Conservation (phyloP, 805 yeast species). For the Nakazawaea anatomiae region DNA sequence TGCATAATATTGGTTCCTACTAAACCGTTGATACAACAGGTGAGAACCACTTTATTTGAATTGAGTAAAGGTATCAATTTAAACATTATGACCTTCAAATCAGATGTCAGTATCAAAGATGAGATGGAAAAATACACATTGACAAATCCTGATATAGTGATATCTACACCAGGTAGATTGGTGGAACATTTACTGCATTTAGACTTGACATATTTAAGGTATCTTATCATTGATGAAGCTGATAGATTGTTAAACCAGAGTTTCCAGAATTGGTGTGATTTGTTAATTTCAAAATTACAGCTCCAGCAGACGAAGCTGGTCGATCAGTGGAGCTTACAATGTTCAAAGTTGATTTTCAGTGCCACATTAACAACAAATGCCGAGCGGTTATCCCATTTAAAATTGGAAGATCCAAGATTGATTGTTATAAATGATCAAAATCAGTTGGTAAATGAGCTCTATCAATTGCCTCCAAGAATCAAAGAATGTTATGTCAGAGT, state of each 20-base stretch:
- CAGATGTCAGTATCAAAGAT: constrained; percentile 46
- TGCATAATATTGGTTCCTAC: constrained; percentile 88
- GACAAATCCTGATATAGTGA: constrained; percentile 58
- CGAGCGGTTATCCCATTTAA: constrained; percentile 70
- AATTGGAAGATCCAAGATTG: constrained; percentile 65
- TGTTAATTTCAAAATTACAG: constrained; percentile 34
- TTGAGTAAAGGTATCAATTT: constrained; percentile 65
- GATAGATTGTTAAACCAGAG: constrained; percentile 79
- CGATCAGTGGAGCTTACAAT: constrained; percentile 27
- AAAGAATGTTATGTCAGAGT: constrained; percentile 24
- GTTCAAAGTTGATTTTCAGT: constrained; percentile 71
- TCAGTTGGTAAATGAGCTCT: constrained; percentile 44
- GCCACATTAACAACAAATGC: constrained; percentile 95
- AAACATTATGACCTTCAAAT: constrained; percentile 55
- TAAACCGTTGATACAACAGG: constrained; percentile 80
- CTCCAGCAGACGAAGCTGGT: constrained; percentile 18
- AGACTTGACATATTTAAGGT: constrained; percentile 47
- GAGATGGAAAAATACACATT: constrained; percentile 48
- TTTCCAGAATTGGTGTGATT: constrained; percentile 87
- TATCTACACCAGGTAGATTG: constrained; percentile 74
- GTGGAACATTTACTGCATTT: constrained; percentile 64
- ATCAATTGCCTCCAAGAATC: constrained; percentile 52
- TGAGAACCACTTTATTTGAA: constrained; percentile 52
- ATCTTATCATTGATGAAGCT: constrained; percentile 74
- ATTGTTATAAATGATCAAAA: constrained; percentile 62